Base-by-base conservation (phyloP, 23 red algal species). In the Gracilaria gracilis region DNA sequence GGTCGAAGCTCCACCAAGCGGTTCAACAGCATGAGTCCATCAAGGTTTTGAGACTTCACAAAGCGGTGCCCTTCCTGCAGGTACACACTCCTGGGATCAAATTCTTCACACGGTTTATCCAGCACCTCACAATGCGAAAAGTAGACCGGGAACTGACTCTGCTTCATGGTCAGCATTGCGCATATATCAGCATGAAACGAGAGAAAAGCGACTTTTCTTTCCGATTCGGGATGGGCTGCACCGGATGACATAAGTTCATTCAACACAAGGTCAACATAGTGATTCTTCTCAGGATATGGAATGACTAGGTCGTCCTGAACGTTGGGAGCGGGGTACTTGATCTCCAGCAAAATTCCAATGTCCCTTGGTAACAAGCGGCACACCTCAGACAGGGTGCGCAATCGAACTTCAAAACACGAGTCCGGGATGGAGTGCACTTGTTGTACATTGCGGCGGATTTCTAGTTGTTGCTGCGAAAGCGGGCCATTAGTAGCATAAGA, bases 111-210 rank as follows among this genome's bases (percentile, higher is more conserved):
- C 4, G 83, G 88, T 31, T 83, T 83, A 59, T 95, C 93, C 17
- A 93, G 72, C 16, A 35, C 42, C 69, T 98, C 97, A 28, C 86
- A 94, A 67, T 92, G 82, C 23, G 93, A 80, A 64, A 96, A 95
- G 31, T 93, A 95, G 16, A 98, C 97, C 19, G 89, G 93, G 57
- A 84, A 98, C 39, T 46, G 73, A 23, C 85, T 57, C 49, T 98
- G 97, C 40, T 98, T 98, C 80, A 92, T 61, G 54, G 82, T 66
- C 67, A 98, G 72, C 76, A 98, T 83, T 86, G 87, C 57, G 77
- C 85, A 90, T 57, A 98, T 54, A 61, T 98, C 97, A 9, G 97
- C 51, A 81, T 98, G 82, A 61, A 98, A 98, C 37, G 89, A 93
- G 27, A 96, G 69, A 29, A 98, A 96, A 0, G 67, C 55, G 8